Evolutionary conservation across 805 yeast genomes (phyloP).

Genomic region (Debaryomyces prosopidis): DNA sequence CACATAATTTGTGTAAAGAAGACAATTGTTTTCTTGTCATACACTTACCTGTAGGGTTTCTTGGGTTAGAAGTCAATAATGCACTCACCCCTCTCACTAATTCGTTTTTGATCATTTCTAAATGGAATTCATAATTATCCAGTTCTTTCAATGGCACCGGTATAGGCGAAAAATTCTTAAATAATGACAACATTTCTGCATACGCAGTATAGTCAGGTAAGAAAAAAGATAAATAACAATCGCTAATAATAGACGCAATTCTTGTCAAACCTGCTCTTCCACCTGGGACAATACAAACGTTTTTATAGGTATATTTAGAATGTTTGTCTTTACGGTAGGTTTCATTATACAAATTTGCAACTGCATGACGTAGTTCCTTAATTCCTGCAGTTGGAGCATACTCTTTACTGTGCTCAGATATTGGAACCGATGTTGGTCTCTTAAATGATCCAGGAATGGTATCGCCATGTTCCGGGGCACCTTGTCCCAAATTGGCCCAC

Average conservation of each 20-base stretch:
- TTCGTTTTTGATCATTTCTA: constrained; percentile 52
- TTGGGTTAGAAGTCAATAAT: constrained; percentile 57
- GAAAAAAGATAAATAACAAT: constrained; percentile 59
- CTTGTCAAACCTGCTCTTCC: constrained; percentile 64
- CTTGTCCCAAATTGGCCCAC: constrained; percentile 66
- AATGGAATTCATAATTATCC: constrained; percentile 57
- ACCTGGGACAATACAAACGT: constrained; percentile 65
- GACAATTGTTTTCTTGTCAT: constrained; percentile 48
- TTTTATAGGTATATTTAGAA: constrained; percentile 59
- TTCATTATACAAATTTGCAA: constrained; percentile 56
- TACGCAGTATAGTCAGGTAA: constrained; percentile 66
- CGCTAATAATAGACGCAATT: constrained; percentile 59
- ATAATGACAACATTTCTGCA: constrained; percentile 62
- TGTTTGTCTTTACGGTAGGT: constrained; percentile 48
- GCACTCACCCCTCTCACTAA: constrained; percentile 60
- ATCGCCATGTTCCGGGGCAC: constrained; percentile 65
- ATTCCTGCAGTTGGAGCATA: constrained; percentile 64
- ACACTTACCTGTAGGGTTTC: constrained; percentile 62
- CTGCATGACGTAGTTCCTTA: constrained; percentile 54
- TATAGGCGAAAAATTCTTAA: constrained; percentile 62
- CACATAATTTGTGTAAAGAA: constrained; percentile 52
- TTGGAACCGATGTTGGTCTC: constrained; percentile 49
- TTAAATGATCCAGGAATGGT: constrained; percentile 57
- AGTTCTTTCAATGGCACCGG: constrained; percentile 61
- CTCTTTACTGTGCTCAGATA: constrained; percentile 51